Percentiles rank a stretch among this genome's conserved stretches.
Evolutionary conservation across 306 rosid genomes (phyloP).

Genomic region (Abrus pulchellus): DNA sequence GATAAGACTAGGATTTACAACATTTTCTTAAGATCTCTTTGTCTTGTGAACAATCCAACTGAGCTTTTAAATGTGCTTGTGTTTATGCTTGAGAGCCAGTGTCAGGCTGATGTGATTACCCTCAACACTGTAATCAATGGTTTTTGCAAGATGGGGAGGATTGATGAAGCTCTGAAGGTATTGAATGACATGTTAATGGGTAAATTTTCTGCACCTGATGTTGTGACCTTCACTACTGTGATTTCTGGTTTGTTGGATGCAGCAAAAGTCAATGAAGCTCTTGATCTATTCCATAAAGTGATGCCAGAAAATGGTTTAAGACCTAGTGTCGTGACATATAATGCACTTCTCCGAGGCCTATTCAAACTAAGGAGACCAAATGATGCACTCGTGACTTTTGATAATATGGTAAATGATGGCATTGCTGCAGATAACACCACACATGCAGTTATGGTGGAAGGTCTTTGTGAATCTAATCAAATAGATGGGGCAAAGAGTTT

Average conservation of each 20-base stretch:
- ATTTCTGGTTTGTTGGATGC: constrained; percentile 70
- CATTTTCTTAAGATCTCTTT: constrained; percentile 81
- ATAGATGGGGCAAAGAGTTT: constrained; percentile 80
- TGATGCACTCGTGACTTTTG: constrained; percentile 62
- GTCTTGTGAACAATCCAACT: constrained; percentile 68
- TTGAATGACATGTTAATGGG: constrained; percentile 74
- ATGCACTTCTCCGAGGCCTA: constrained; percentile 71
- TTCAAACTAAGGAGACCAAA: constrained; percentile 64
- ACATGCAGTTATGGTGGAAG: constrained; percentile 71
- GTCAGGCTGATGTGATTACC: constrained; percentile 75
- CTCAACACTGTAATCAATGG: constrained; percentile 83
- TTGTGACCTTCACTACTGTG: constrained; percentile 79
- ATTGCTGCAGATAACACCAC: constrained; percentile 66
- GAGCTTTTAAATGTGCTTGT: constrained; percentile 83
- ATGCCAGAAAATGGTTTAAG: constrained; percentile 69
- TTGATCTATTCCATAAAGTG: constrained; percentile 54
- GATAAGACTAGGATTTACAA: constrained; percentile 80
- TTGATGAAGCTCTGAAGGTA: constrained; percentile 77
- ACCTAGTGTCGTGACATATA: constrained; percentile 80
- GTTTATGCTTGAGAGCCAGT: constrained; percentile 74
- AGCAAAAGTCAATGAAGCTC: constrained; percentile 71
- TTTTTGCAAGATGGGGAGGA: constrained; percentile 80
- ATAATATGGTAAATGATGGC: constrained; percentile 60
- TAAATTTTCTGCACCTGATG: constrained; percentile 78
- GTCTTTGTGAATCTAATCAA: constrained; percentile 65